Base-by-base conservation (phyloP, 2,329 filamentous ascomycete genomes). In the Rhexocercosporidium sp. region DNA sequence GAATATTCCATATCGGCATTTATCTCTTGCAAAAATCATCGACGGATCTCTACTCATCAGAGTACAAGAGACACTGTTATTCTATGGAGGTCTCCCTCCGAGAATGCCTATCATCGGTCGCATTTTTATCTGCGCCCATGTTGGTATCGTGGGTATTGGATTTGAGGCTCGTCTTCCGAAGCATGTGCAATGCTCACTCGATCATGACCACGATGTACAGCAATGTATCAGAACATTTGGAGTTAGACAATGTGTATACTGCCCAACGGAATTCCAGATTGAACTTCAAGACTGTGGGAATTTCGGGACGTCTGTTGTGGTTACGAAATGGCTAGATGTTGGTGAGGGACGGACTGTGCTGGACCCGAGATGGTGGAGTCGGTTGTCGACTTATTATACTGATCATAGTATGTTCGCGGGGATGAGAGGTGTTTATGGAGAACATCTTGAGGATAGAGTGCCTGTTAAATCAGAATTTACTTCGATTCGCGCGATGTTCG, bases 321-420 rank as follows among this genome's bases (percentile, higher is more conserved):
- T 16, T 57, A 57, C 54, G 9, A 57, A 39, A 12, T 57, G 31
- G 54, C 12, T 41, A 31, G 54, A 41, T 57, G 20, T 57, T 6
- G 31, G 54, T n/a, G 54, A 57, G 20, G 29, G 54, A 41, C 31
- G 54, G 11, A 57, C 8, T 22, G 20, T 57, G 20, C 20, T 39
- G 20, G 54, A 57, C n/a, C 20, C 31, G 31, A 57, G 41, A 41
- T 57, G 54, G 54, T 57, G 54, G 54, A 39, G 54, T 57, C 31
- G 31, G 20, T 12, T 39, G 11, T 37, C 31, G 11, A 25, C 20
- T 5, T 25, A 16, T 5, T 57, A 57, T n/a, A 57, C 54, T 16
- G 18, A 39, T 25, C 31, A 41, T 25, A 12, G 25, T 3, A 1
- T 57, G 9, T 31, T 34, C 27, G 22, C n/a, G 8, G n/a, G n/a